Evolutionary conservation across 2,329 filamentous ascomycete genomes (phyloP).

Genomic region (Colletotrichum godetiae): DNA sequence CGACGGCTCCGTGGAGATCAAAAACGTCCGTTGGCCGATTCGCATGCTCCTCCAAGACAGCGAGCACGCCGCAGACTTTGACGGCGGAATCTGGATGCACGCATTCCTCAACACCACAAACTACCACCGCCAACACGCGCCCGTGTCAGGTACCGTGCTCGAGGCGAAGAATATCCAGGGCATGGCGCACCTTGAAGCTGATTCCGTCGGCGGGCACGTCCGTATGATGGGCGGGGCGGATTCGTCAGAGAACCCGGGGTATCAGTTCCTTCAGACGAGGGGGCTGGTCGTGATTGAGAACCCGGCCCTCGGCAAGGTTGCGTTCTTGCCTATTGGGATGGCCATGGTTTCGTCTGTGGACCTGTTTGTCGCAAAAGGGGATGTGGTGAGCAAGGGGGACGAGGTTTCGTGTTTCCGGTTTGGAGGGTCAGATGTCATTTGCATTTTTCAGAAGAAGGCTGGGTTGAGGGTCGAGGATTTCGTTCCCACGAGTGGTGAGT

Average conservation of each 20-base stretch:
- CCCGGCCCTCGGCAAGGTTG: conserved; percentile 48
- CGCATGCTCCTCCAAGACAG: conserved; percentile 47
- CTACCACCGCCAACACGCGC: conserved; percentile 55
- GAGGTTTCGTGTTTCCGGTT: conserved; percentile 56
- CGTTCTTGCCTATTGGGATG: conserved; percentile 57
- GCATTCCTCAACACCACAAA: conserved; percentile 53
- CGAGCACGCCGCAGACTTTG: conserved; percentile 45
- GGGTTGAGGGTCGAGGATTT: conserved; percentile 36
- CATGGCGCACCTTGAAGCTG: conserved; percentile 50
- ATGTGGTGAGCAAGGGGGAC: conserved; percentile 49
- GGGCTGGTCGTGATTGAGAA: conserved; percentile 52
- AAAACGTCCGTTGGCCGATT: conserved; percentile 51
- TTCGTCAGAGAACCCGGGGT: conserved; percentile 49
- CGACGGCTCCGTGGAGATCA: conserved; percentile 46
- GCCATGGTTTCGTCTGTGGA: conserved; percentile 54
- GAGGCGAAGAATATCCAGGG: conserved; percentile 50
- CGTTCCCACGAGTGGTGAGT: conserved; percentile 25
- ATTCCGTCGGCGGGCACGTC: conserved; percentile 33
- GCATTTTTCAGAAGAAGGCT: conserved; percentile 48
- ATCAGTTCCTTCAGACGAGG: conserved; percentile 53
- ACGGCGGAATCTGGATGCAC: conserved; percentile 54
- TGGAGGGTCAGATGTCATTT: conserved; percentile 54
- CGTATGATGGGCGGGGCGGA: conserved; percentile 39
- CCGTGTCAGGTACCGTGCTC: conserved; percentile 50
- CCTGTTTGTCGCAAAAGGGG: conserved; percentile 41